Evolutionary conservation across 345 rosid species (phyloP).

Genomic region (Hibiscus tridactylites): DNA sequence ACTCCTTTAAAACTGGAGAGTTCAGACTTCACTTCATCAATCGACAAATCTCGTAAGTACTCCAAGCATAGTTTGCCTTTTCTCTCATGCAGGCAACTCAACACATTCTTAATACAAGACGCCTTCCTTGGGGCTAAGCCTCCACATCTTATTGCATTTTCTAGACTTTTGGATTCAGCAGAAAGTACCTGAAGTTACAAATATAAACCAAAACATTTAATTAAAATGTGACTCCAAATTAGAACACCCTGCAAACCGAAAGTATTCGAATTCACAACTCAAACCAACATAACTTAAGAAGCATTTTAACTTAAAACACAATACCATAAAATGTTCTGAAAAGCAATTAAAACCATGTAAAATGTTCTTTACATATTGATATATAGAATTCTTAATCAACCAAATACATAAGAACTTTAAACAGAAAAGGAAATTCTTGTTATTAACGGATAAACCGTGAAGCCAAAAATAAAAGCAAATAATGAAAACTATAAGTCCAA

Average conservation of each 20-base stretch:
- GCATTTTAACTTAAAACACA: no score
- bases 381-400: background rate
- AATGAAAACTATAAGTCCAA: no score
- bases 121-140: constrained; percentile 82
- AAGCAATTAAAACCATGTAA: no score
- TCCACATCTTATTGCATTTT: constrained; percentile 77
- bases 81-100: constrained; percentile 45
- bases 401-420: background rate
- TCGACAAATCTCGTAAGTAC: constrained; percentile 50
- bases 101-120: constrained; percentile 61
- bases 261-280: no score
- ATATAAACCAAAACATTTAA: background rate
- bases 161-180: constrained; percentile 50
- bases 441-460: no score
- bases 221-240: background rate
- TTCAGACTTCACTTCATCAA: constrained; percentile 67
- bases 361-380: no score
- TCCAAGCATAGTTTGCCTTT: constrained; percentile 75
- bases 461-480: no score
- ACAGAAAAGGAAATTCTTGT: no score
- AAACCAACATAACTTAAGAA: no score
- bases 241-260: no score
- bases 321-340: no score
- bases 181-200: constrained; percentile 45
- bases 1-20: constrained; percentile 72